Evolutionary conservation across 2,329 filamentous ascomycete species (phyloP), one percentile per base, ranked within the genome.

Genomic region (Ascomycota sp.): DNA sequence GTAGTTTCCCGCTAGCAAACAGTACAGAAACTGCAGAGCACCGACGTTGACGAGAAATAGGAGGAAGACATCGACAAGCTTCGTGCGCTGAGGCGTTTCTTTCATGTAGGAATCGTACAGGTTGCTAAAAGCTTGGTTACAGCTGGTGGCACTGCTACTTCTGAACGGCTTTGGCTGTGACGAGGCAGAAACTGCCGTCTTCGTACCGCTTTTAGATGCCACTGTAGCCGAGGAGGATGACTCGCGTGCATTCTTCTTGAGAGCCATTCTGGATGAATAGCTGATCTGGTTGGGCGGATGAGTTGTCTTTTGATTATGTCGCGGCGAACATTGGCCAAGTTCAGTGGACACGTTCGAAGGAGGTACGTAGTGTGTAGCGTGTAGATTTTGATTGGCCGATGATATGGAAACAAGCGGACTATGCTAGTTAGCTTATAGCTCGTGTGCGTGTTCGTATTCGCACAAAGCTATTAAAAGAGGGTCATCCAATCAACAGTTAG

Each of bases 1-100:
- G 47, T 86, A 98, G 56, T 94, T 95, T 40, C 89, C 89, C 32
- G 73, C 82, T 41, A 95, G 47, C 32, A 94, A 62, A 51, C 86
- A 94, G 57, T 98, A 98, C 35, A 79, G 51, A 53, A 98, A 95
- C 56, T 98, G 89, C 44, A 95, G 52, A n/a, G 61, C 81, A 30
- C 83, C 89, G 4, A 92, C 80, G 2, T 75, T 63, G 15, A 89
- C 71, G 34, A 98, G 59, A 52, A 94, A 98, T 4, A 56, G 69
- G 69, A 98, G 74, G 53, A 98, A 98, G 23, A 69, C 68, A 52
- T 98, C 89, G 37, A 95, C 67, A 36, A 98, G 68, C 66, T 92
- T 89, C 28, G 77, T 86, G 37, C 86, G 73, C 63, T 93, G 85
- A 28, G 86, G 74, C 27, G 89, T 98, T 41, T 72, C 65, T 40